phyloP scores from a whole-genome alignment of 2,329 filamentous ascomycete species.

The Graphiopsis chlorocephala region DNA sequence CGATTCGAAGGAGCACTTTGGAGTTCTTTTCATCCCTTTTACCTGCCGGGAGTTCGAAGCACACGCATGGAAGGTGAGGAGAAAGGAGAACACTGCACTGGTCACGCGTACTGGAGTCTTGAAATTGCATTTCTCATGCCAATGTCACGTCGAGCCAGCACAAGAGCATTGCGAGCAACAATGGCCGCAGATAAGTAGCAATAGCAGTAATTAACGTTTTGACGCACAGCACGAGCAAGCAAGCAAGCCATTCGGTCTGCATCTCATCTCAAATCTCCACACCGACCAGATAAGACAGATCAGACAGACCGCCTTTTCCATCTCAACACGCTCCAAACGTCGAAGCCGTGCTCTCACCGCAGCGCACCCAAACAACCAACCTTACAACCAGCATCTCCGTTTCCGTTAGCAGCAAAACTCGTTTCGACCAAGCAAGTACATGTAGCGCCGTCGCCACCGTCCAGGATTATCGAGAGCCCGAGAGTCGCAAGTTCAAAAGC shows the following conservation, averaged over 20 bases:
- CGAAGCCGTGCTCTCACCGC: neutral
- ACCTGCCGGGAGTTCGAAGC: no score
- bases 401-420: neutral
- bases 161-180: neutral
- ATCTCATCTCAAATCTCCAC: neutral
- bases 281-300: neutral
- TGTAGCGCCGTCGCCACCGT: neutral
- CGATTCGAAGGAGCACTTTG: neutral
- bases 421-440: neutral
- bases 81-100: neutral
- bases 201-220: neutral
- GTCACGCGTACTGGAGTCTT: neutral
- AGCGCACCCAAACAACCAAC: neutral
- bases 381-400: neutral
- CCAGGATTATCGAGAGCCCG: neutral
- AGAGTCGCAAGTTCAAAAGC: neutral
- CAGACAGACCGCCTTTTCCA: neutral
- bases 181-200: neutral
- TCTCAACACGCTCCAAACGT: neutral
- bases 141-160: neutral
- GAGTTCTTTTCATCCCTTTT: neutral
- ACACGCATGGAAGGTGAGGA: neutral
- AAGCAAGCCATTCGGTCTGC: neutral
- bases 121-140: neutral
- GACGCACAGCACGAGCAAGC: neutral